Evolutionary conservation across 202 grass and related monocot genomes (phyloP).

Genomic region (Bolboschoenoplectus hybrid): DNA sequence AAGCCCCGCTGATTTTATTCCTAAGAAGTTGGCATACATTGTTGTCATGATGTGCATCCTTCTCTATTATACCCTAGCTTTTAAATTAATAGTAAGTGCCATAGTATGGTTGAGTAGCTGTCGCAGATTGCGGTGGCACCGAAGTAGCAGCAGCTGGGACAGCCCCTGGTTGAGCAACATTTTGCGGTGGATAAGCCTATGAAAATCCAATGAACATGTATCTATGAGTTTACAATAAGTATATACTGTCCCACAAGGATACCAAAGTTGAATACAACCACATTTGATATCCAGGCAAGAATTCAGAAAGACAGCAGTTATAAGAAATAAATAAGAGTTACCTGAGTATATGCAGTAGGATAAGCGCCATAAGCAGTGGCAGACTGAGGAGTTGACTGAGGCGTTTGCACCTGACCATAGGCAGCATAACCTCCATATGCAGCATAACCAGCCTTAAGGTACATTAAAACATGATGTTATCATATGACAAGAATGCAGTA

Average conservation of each 20-base stretch:
- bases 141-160: constrained; percentile 41
- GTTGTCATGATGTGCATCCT: not conserved
- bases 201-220: not conserved
- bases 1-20: not conserved
- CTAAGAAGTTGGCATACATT: not conserved
- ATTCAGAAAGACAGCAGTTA: not conserved
- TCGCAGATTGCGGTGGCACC: constrained; percentile 58
- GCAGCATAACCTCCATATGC: constrained; percentile 77
- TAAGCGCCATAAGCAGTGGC: constrained; percentile 74
- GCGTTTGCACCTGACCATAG: constrained; percentile 65
- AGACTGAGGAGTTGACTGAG: constrained; percentile 71
- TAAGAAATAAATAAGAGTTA: constrained; percentile 39
- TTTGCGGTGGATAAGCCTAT: constrained; percentile 67
- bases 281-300: not conserved
- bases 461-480: constrained; percentile 21
- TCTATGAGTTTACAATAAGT: not conserved
- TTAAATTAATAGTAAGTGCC: constrained; percentile 51
- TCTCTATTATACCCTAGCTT: not conserved
- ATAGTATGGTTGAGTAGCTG: constrained; percentile 66
- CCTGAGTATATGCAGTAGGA: constrained; percentile 76
- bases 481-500: constrained; percentile 18
- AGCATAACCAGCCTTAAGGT: constrained; percentile 70
- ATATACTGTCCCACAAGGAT: not conserved
- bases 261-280: not conserved
- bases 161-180: constrained; percentile 54